A percentile compares a stretch with the other conserved stretches of the same genome.
These are phyloP conservation scores for Penicillium sp. DNA, from an alignment of 2,329 filamentous ascomycete species.

Conservation along the genomic window DNA sequence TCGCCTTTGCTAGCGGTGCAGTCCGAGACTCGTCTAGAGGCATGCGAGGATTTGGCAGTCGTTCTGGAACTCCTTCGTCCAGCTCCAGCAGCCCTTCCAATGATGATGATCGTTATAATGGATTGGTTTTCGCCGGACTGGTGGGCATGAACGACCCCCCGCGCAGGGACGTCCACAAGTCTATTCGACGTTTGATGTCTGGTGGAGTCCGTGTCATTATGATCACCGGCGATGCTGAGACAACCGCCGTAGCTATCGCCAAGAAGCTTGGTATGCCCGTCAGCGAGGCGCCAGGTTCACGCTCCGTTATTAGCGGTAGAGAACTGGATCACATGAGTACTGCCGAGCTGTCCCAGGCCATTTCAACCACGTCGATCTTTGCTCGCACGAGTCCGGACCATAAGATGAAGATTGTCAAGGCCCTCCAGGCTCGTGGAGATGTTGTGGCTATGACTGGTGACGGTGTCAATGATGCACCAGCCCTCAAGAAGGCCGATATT, in stretches of 20 bases:
- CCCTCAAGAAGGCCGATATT: constrained; percentile 95
- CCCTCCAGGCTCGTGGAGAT: constrained; percentile 86
- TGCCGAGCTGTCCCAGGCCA: constrained; percentile 76
- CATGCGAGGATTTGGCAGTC: constrained; percentile 51
- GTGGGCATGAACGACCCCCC: constrained; percentile 98
- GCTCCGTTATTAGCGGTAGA: constrained; percentile 75
- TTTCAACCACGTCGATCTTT: constrained; percentile 88
- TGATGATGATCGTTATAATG: constrained; percentile 73
- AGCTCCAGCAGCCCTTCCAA: constrained; percentile 36
- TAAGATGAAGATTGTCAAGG: constrained; percentile 94
- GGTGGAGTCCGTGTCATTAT: constrained; percentile 97
- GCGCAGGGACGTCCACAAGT: constrained; percentile 80
- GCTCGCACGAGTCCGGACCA: constrained; percentile 95
- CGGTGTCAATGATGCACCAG: constrained; percentile 95
- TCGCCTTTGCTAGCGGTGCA: constrained; percentile 87
- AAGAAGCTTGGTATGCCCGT: constrained; percentile 94
- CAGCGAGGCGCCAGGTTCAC: constrained; percentile 53
- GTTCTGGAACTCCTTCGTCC: constrained; percentile 48
- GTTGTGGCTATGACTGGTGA: constrained; percentile 99
- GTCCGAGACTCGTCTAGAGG: constrained; percentile 51
- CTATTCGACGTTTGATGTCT: constrained; percentile 85
- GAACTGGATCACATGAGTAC: constrained; percentile 93
- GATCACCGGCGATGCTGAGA: constrained; percentile 97
- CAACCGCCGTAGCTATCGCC: constrained; percentile 90
- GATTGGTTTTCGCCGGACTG: constrained; percentile 83